phyloP scores from a whole-genome alignment of 768 basidiomycete genomes.

The Russula ochroleuca region DNA sequence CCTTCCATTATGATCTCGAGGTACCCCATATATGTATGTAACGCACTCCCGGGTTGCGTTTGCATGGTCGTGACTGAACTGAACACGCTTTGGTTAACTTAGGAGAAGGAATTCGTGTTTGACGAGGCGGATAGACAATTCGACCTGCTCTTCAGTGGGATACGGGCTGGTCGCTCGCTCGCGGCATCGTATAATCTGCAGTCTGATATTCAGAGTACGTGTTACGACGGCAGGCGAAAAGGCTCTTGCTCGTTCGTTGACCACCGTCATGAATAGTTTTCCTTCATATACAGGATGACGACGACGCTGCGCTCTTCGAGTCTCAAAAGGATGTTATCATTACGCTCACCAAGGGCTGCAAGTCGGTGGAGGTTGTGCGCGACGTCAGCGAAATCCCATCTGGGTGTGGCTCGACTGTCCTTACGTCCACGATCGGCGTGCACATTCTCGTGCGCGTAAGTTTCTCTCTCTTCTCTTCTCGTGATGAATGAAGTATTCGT shows the following conservation, averaged over 20 bases:
- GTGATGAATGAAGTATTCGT: not conserved
- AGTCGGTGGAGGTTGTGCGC: slow-evolving; percentile 64
- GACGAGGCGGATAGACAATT: slow-evolving; percentile 78
- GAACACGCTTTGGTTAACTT: not conserved
- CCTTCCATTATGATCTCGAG: slow-evolving; percentile 86
- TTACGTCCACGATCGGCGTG: slow-evolving; percentile 69
- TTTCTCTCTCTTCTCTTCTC: slow-evolving; percentile 3
- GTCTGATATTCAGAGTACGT: slow-evolving; percentile 72
- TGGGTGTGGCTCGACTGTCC: slow-evolving; percentile 82
- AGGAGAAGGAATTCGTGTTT: slow-evolving; percentile 55
- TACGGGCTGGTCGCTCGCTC: slow-evolving; percentile 78
- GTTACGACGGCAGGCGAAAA: slow-evolving; percentile 6
- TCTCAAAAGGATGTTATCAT: slow-evolving; percentile 71
- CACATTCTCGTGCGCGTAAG: slow-evolving; percentile 83
- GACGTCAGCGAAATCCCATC: slow-evolving; percentile 66
- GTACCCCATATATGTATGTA: slow-evolving; percentile 75
- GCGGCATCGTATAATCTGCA: slow-evolving; percentile 88
- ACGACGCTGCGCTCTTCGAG: slow-evolving; percentile 62
- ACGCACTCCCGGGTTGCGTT: not conserved
- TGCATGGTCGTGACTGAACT: not conserved
- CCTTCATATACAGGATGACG: slow-evolving; percentile 61
- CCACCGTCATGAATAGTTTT: slow-evolving; percentile 50
- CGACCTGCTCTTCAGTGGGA: slow-evolving; percentile 73
- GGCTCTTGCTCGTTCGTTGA: not conserved
- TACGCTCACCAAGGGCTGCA: slow-evolving; percentile 85